Percentiles rank a stretch among this genome's conserved stretches.
Evolutionary conservation across 495 filamentous ascomycete genomes (phyloP).

Genomic region (Mycothermus thermophilus): DNA sequence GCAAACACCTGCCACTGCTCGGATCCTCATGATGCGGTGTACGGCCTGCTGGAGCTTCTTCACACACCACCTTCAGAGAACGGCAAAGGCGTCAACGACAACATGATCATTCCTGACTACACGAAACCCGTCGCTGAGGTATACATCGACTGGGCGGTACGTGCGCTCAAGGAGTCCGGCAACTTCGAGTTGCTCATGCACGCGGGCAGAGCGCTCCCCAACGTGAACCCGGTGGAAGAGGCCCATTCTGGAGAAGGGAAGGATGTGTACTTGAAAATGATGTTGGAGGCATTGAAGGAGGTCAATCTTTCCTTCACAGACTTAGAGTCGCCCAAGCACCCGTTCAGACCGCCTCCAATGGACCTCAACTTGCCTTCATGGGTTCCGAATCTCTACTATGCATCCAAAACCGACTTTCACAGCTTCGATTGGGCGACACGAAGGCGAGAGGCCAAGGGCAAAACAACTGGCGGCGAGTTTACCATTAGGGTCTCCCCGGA

Average conservation of each 20-base stretch:
- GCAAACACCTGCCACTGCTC: not conserved
- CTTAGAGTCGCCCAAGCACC: too few species aligned
- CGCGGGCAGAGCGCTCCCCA: not conserved
- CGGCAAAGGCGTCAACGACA: too few species aligned
- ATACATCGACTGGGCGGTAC: not conserved
- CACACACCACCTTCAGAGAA: too few species aligned
- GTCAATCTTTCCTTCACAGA: too few species aligned
- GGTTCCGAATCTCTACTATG: not conserved
- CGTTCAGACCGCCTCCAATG: too few species aligned
- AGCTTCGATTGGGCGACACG: not conserved
- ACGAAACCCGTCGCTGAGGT: not conserved
- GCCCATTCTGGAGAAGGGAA: not conserved
- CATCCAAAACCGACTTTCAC: not conserved
- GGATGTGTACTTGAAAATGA: too few species aligned
- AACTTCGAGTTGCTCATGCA: not conserved
- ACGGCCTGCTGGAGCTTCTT: not conserved
- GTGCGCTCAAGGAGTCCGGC: not conserved
- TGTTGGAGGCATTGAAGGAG: too few species aligned
- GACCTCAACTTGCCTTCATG: not conserved
- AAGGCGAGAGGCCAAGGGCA: not conserved
- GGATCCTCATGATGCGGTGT: not conserved
- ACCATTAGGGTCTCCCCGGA: not conserved
- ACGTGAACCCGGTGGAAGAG: not conserved
- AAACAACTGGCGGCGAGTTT: too few species aligned
- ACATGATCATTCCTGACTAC: not conserved